phyloP scores from a whole-genome alignment of 768 basidiomycete genomes.

The Termitomyces sp. region DNA sequence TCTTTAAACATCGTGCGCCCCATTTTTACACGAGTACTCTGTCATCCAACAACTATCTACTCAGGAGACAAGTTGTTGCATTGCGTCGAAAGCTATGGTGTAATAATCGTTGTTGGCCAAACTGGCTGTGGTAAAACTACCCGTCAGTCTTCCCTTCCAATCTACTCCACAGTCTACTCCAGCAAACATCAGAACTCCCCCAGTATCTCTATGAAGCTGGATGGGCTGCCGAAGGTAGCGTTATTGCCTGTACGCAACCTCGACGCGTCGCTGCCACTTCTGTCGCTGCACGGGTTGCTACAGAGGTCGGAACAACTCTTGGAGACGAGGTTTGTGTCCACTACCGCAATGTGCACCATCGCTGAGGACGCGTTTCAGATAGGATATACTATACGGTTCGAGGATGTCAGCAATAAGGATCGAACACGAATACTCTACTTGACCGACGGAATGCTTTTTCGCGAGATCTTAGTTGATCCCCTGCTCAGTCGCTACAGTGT shows the following conservation, averaged over 20 bases:
- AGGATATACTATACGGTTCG: slow-evolving; percentile 96
- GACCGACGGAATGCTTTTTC: slow-evolving; percentile 98
- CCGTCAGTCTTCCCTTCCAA: slow-evolving; percentile 50
- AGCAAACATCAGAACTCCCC: slow-evolving; percentile 69
- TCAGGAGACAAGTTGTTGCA: slow-evolving; percentile 79
- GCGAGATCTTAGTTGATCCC: slow-evolving; percentile 91
- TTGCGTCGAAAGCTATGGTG: slow-evolving; percentile 78
- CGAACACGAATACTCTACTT: slow-evolving; percentile 90
- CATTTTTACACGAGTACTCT: slow-evolving; percentile 1
- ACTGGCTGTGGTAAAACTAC: slow-evolving; percentile 99
- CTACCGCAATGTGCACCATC: slow-evolving; percentile 21
- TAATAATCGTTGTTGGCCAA: slow-evolving; percentile 88
- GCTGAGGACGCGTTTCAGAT: slow-evolving; percentile 49
- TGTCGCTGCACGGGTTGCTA: slow-evolving; percentile 85
- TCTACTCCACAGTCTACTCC: slow-evolving; percentile 12
- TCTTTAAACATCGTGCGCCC: slow-evolving; percentile 79
- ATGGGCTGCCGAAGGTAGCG: slow-evolving; percentile 81
- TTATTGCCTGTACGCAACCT: slow-evolving; percentile 93
- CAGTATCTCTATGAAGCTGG: slow-evolving; percentile 93
- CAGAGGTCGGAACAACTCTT: slow-evolving; percentile 85
- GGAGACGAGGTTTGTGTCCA: slow-evolving; percentile 73
- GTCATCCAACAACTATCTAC: not conserved
- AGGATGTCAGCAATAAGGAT: slow-evolving; percentile 84
- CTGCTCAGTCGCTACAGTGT: slow-evolving; percentile 90
- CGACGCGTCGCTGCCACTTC: slow-evolving; percentile 93